These are phyloP conservation scores for Daldinia grandis DNA, from an alignment of 495 filamentous ascomycete genomes.

Conservation along the genomic window DNA sequence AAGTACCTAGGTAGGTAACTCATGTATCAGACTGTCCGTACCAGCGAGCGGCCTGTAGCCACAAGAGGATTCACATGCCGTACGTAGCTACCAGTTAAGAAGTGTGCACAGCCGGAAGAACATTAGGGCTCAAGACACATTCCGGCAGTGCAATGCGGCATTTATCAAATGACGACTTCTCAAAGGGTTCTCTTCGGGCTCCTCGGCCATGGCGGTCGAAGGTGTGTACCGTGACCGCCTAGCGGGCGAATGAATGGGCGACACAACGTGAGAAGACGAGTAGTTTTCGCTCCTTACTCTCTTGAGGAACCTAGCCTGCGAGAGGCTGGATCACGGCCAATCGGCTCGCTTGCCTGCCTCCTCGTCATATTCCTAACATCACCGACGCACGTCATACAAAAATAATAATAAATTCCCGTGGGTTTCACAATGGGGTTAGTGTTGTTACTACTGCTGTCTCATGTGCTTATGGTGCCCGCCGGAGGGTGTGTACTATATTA, in stretches of 20 bases:
- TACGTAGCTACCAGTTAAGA: not conserved
- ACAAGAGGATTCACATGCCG: constrained; percentile 1
- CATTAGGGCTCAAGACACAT: not conserved
- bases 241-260: constrained; percentile 20
- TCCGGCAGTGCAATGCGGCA: constrained; percentile 26
- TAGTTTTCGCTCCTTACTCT: not conserved
- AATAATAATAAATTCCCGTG: constrained; percentile 14
- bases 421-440: constrained; percentile 13
- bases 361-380: constrained; percentile 10
- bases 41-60: not conserved
- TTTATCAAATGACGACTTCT: not conserved
- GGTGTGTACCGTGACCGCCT: constrained; percentile 11
- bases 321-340: constrained; percentile 17
- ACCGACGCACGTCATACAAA: constrained; percentile 14
- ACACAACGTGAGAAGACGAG: constrained; percentile 18
- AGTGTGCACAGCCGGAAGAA: constrained; percentile 1
- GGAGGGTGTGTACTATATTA: not conserved
- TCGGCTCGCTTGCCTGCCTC: constrained; percentile 14
- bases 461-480: constrained; percentile 5
- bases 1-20: not conserved
- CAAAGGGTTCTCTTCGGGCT: not conserved
- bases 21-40: not conserved
- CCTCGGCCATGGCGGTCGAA: constrained; percentile 1
- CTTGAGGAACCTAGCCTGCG: not conserved
- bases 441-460: constrained; percentile 12